phyloP scores from a whole-genome alignment of 139 green algal genomes.

The Gonium pectorale region DNA sequence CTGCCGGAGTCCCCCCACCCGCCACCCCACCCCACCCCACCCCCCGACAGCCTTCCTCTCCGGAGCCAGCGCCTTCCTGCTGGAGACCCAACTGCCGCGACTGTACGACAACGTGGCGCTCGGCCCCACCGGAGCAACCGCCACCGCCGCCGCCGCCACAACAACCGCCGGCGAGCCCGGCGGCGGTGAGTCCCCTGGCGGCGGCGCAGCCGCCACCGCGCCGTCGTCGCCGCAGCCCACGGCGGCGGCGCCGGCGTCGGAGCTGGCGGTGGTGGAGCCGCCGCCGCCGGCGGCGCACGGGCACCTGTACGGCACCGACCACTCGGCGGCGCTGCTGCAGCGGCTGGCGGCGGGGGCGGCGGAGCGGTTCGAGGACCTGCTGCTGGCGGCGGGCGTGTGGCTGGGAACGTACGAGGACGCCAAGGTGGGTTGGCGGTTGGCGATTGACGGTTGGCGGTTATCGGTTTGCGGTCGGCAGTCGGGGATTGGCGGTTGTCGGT shows the following conservation, averaged over 20 bases:
- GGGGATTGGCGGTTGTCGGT: no score
- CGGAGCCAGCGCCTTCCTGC: background rate
- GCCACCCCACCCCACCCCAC: background rate
- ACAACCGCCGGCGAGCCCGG: background rate
- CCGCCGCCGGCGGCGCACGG: background rate
- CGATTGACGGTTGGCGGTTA: background rate
- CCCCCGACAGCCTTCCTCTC: background rate
- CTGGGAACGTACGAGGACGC: slow-evolving; percentile 32
- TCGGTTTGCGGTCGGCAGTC: no score
- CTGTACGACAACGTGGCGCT: slow-evolving; percentile 1
- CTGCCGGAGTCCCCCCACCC: background rate
- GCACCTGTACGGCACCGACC: slow-evolving; percentile 10
- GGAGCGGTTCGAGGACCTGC: background rate
- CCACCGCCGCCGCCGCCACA: background rate
- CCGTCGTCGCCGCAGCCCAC: background rate
- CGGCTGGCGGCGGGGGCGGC: background rate
- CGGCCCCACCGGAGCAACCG: background rate
- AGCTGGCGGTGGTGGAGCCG: slow-evolving; percentile 23
- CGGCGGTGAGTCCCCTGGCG: background rate
- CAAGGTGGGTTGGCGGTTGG: background rate
- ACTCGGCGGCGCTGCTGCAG: background rate
- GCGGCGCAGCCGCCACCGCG: no score
- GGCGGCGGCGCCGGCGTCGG: background rate
- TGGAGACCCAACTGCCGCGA: background rate
- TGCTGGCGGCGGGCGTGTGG: slow-evolving; percentile 19